Evolutionary conservation across 129 eudicot genomes (phyloP).

Genomic region (Flaveria linearis): DNA sequence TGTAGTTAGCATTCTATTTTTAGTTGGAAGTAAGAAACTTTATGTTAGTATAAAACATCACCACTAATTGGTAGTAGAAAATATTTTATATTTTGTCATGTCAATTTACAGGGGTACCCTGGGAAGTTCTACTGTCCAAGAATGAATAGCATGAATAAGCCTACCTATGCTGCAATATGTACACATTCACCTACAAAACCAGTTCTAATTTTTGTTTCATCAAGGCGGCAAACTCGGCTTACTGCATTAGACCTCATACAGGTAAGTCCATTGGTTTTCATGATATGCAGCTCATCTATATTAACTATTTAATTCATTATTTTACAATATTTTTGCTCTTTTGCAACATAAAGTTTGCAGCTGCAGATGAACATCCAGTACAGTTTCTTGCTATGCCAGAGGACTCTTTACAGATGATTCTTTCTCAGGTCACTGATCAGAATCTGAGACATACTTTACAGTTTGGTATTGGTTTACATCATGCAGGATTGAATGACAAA

Average conservation of each 20-base stretch:
- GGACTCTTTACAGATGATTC: slow-evolving; percentile 83
- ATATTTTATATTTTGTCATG: neutral
- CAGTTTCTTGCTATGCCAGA: slow-evolving; percentile 83
- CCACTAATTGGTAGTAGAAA: neutral
- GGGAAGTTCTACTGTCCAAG: slow-evolving; percentile 98
- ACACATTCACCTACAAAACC: slow-evolving; percentile 98
- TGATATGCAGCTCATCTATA: slow-evolving; percentile 12
- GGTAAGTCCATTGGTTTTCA: slow-evolving; percentile 41
- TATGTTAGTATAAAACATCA: neutral
- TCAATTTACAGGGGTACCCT: slow-evolving; percentile 83
- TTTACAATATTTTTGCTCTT: slow-evolving; percentile 11
- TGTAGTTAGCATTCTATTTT: neutral
- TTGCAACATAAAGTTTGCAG: slow-evolving; percentile 68
- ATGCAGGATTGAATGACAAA: slow-evolving; percentile 94
- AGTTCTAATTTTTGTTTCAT: slow-evolving; percentile 91
- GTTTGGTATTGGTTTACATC: slow-evolving; percentile 95
- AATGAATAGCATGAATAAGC: slow-evolving; percentile 99
- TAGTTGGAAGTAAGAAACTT: neutral
- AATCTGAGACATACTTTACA: slow-evolving; percentile 94
- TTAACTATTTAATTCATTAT: neutral
- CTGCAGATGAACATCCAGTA: slow-evolving; percentile 90
- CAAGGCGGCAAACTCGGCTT: slow-evolving; percentile 97
- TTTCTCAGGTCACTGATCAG: slow-evolving; percentile 94
- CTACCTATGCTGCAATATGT: slow-evolving; percentile 95
- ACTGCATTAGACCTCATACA: slow-evolving; percentile 98